Conservation (phyloP, 176 grass and related monocot species). For the Alloteropsis semialata region DNA sequence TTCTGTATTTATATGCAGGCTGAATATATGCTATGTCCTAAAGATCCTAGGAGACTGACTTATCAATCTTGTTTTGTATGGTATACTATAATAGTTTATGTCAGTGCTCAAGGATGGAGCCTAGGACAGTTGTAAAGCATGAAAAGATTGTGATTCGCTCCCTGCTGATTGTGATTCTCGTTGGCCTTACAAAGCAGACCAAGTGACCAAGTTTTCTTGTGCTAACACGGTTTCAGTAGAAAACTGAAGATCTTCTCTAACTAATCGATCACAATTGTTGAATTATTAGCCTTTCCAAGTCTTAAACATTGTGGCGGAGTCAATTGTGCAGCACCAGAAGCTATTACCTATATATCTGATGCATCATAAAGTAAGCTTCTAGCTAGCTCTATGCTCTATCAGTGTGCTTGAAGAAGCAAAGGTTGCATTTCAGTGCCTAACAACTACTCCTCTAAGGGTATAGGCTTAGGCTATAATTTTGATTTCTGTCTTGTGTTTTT, state of each 20-base stretch:
- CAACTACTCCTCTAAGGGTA: background rate
- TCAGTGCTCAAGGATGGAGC: constrained; percentile 16
- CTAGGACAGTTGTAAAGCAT: constrained; percentile 35
- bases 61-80: constrained; percentile 22
- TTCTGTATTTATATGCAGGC: constrained; percentile 2
- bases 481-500: background rate
- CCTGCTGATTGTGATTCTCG: constrained; percentile 21
- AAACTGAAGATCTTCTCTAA: constrained; percentile 16
- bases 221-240: constrained; percentile 14
- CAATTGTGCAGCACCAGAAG: constrained; percentile 44
- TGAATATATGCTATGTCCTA: constrained; percentile 34
- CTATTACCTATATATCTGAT: constrained; percentile 41
- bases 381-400: background rate
- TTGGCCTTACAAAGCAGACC: constrained; percentile 29
- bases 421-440: constrained; percentile 16
- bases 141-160: background rate
- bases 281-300: constrained; percentile 23
- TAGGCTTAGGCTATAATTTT: background rate
- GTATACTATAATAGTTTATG: constrained; percentile 11
- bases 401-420: constrained; percentile 26
- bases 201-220: constrained; percentile 15
- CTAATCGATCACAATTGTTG: constrained; percentile 30
- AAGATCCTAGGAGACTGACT: constrained; percentile 13
- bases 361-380: constrained; percentile 30
- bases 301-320: constrained; percentile 15